These are phyloP conservation scores for Protostelium mycophagum DNA, from an alignment of 78 protist genomes.

Conservation along the genomic window DNA sequence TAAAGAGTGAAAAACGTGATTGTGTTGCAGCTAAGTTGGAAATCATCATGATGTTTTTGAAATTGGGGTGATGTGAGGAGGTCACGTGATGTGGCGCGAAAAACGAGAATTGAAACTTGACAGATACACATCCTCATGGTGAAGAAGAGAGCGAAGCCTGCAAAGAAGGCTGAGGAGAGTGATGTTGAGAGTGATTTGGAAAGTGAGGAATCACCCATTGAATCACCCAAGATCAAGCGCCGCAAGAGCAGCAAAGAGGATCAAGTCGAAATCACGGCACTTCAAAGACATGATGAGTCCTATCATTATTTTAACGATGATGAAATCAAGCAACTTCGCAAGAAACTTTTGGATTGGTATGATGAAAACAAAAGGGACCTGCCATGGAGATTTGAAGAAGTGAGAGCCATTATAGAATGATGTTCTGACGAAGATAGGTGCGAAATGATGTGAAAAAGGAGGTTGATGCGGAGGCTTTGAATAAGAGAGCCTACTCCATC, in stretches of 20 bases:
- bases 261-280: not conserved
- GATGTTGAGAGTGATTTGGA: not conserved
- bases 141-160: not conserved
- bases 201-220: not conserved
- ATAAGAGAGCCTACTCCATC: constrained; percentile 53
- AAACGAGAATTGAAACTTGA: not conserved
- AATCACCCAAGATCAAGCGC: not conserved
- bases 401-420: not conserved
- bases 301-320: constrained; percentile 22
- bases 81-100: not conserved
- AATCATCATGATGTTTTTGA: not conserved
- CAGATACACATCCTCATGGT: constrained; percentile 10
- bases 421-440: not conserved
- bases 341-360: constrained; percentile 35
- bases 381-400: constrained; percentile 40
- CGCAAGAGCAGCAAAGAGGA: not conserved
- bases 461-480: not conserved
- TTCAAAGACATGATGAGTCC: not conserved
- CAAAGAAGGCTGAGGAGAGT: not conserved
- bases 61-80: not conserved
- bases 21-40: not conserved
- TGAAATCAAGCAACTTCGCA: constrained; percentile 20
- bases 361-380: constrained; percentile 30
- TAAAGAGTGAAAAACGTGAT: not conserved
- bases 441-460: not conserved